phyloP scores from a whole-genome alignment of 306 rosid genomes.

The Cucumis sativus region Cucumber_9930_V3 NC_026660.2:3751001-3751500 shows the following conservation, averaged over 20 bases:
- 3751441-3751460: constrained; percentile 8
- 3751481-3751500: constrained; percentile 2
- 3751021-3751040: not conserved
- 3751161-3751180: not conserved
- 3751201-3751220: not conserved
- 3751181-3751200: not conserved
- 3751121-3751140: not conserved
- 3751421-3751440: not conserved
- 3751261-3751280: not conserved
- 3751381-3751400: constrained; percentile 10
- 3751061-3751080: not conserved
- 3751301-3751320: not conserved
- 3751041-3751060: not conserved
- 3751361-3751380: not conserved
- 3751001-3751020: constrained; percentile 1
- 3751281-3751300: not conserved
- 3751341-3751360: not conserved
- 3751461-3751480: constrained; percentile 13
- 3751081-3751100: constrained; percentile 5
- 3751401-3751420: constrained; percentile 10
- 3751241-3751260: not conserved
- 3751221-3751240: not conserved
- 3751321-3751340: constrained; percentile 5
- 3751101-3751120: not conserved
- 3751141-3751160: not conserved